Evolutionary conservation across 202 grass and related monocot genomes (phyloP).

Genomic region (Setaria italica): DNA sequence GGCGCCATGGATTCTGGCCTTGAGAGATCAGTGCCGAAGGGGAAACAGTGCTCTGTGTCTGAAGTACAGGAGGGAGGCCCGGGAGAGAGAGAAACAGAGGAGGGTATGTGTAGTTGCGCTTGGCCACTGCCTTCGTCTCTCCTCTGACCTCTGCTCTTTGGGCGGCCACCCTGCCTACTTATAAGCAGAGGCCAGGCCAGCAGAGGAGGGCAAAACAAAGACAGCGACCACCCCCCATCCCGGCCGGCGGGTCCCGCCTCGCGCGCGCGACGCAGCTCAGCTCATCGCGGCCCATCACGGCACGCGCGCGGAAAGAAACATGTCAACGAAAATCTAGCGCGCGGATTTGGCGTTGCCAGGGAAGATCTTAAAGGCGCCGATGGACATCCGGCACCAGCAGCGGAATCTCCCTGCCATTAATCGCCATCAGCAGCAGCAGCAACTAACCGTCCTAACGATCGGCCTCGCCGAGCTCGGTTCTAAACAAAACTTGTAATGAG

Average conservation of each 20-base stretch:
- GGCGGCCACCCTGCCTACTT: slow-evolving; percentile 14
- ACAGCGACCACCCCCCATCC: neutral
- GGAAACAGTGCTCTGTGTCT: neutral
- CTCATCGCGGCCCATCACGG: too few species aligned
- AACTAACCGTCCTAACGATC: too few species aligned
- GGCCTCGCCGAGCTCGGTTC: too few species aligned
- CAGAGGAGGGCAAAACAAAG: neutral
- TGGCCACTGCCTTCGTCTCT: neutral
- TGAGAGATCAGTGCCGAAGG: neutral
- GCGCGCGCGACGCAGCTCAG: neutral
- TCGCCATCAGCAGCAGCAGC: neutral
- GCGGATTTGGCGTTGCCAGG: too few species aligned
- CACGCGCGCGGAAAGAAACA: neutral
- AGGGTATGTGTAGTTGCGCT: neutral
- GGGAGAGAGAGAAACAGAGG: neutral
- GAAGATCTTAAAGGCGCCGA: neutral
- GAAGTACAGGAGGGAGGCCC: neutral
- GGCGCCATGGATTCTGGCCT: slow-evolving; percentile 39
- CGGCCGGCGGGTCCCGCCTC: neutral
- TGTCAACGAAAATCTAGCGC: too few species aligned
- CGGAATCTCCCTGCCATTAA: neutral
- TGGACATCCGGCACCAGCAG: neutral
- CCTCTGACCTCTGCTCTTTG: neutral
- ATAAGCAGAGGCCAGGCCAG: neutral
- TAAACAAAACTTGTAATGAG: too few species aligned